Evolutionary conservation across 139 green algal species (phyloP).

Genomic region (Edaphochlamys debaryana): DNA sequence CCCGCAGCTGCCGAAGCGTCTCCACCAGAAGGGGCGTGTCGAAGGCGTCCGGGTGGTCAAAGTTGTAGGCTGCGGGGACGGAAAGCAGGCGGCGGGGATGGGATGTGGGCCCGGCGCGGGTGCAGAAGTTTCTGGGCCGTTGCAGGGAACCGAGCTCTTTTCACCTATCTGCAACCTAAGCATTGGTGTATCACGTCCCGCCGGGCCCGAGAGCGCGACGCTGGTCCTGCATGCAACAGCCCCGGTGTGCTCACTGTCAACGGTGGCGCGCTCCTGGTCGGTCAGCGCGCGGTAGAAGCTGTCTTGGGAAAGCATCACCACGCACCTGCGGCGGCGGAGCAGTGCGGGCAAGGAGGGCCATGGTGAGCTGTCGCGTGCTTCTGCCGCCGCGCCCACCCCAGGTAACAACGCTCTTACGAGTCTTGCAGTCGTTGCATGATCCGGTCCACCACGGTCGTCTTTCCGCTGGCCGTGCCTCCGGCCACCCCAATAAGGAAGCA

Average conservation of each 20-base stretch:
- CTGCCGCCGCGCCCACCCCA: too few species aligned
- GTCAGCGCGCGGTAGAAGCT: slow-evolving; percentile 86
- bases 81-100: neutral
- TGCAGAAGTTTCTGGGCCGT: slow-evolving; percentile 71
- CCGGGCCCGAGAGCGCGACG: too few species aligned
- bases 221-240: neutral
- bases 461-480: slow-evolving; percentile 75
- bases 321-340: slow-evolving; percentile 63
- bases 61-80: slow-evolving; percentile 89
- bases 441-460: slow-evolving; percentile 27
- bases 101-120: slow-evolving; percentile 74
- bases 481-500: slow-evolving; percentile 67
- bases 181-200: too few species aligned
- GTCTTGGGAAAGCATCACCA: slow-evolving; percentile 86
- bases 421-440: slow-evolving; percentile 30
- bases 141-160: neutral
- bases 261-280: slow-evolving; percentile 66
- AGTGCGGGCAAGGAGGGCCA: too few species aligned
- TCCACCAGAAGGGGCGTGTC: slow-evolving; percentile 74
- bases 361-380: too few species aligned
- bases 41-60: slow-evolving; percentile 92
- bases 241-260: slow-evolving; percentile 17
- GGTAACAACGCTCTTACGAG: neutral
- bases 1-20: slow-evolving; percentile 54
- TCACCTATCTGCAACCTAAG: neutral